A percentile compares a stretch with the other conserved stretches of the same genome.
phyloP scores from a whole-genome alignment of 495 filamentous ascomycete genomes.

The Glarea lozoyensis region DNA sequence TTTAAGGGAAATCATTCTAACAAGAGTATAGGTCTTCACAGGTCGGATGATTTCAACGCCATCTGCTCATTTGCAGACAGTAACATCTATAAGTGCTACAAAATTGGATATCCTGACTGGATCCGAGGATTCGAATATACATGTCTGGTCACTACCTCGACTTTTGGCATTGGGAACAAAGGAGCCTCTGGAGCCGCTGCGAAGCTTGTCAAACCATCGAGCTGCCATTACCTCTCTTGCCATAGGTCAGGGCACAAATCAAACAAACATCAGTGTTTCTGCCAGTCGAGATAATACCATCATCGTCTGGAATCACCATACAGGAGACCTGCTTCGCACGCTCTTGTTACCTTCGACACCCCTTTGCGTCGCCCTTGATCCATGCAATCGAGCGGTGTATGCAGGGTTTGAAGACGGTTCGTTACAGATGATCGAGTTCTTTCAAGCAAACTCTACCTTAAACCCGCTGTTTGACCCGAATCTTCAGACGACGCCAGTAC shows the following conservation, averaged over 20 bases:
- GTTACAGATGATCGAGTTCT: conserved; percentile 73
- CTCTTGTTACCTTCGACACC: conserved; percentile 67
- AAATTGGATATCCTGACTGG: conserved; percentile 78
- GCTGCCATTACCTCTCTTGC: conserved; percentile 66
- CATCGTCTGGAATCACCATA: conserved; percentile 84
- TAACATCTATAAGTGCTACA: conserved; percentile 65
- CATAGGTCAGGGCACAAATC: conserved; percentile 56
- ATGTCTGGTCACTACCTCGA: conserved; percentile 75
- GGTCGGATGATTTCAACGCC: conserved; percentile 84
- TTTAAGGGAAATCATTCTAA: conserved; percentile 6
- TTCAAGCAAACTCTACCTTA: conserved; percentile 36
- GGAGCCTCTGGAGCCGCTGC: conserved; percentile 46
- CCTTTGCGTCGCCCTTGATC: conserved; percentile 67
- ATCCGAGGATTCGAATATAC: conserved; percentile 78
- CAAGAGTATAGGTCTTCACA: conserved; percentile 31
- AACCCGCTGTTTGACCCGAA: conserved; percentile 47
- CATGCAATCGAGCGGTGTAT: conserved; percentile 74
- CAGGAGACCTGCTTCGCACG: conserved; percentile 64
- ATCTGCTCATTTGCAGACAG: conserved; percentile 75
- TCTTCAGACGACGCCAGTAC: conserved; percentile 46
- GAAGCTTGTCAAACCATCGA: conserved; percentile 69
- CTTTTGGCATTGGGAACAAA: conserved; percentile 53
- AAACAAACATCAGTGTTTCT: conserved; percentile 68
- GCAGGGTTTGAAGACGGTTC: conserved; percentile 77
- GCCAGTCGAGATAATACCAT: conserved; percentile 72